Conservation (phyloP, 2,329 filamentous ascomycete species). For the Penicillium sp. region DNA sequence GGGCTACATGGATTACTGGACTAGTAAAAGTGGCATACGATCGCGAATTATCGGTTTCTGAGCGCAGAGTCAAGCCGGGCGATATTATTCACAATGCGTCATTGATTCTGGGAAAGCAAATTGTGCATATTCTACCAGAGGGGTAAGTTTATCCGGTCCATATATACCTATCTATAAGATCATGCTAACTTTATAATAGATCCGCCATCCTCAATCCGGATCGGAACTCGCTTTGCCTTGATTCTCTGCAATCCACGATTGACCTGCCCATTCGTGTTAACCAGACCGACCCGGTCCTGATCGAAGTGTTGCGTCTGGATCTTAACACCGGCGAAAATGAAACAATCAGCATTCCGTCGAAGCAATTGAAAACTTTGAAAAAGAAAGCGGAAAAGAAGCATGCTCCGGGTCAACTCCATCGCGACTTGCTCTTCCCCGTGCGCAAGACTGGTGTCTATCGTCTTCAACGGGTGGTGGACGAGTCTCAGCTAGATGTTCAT, state of each 20-base stretch:
- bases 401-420: conserved; percentile 53
- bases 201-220: conserved; percentile 87
- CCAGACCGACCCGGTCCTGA: conserved; percentile 81
- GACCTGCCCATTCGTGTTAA: conserved; percentile 87
- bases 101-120: conserved; percentile 91
- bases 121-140: conserved; percentile 95
- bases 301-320: conserved; percentile 86
- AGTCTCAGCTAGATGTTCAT: conserved; percentile 91
- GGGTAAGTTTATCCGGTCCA: conserved; percentile 54
- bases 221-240: conserved; percentile 76
- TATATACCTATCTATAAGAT: neutral
- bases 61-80: conserved; percentile 83
- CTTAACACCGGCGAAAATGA: conserved; percentile 78
- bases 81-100: conserved; percentile 88
- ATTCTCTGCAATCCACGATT: conserved; percentile 59
- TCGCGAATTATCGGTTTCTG: conserved; percentile 89
- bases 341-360: conserved; percentile 70
- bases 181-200: conserved; percentile 45
- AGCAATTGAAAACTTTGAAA: conserved; percentile 73
- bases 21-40: conserved; percentile 83
- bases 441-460: conserved; percentile 88
- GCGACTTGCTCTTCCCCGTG: conserved; percentile 69
- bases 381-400: conserved; percentile 64
- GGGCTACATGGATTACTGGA: conserved; percentile 70
- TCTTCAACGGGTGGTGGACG: conserved; percentile 80